These are phyloP conservation scores for Gossypioides kirkii DNA, from an alignment of 345 rosid species.

Conservation along the genomic window DNA sequence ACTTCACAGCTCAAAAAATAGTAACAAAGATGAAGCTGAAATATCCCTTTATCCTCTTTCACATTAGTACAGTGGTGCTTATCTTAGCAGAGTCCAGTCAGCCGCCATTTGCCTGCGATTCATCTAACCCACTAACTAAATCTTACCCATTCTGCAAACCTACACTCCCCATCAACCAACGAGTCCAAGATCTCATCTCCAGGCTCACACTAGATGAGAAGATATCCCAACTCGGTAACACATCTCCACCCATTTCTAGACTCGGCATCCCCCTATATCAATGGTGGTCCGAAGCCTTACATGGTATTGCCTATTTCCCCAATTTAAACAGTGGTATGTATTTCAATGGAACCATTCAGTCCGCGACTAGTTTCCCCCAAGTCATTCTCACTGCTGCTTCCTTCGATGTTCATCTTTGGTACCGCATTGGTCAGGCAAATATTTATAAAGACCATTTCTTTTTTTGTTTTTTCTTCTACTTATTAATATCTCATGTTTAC, in stretches of 20 bases:
- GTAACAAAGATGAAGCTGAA: neutral
- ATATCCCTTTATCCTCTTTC: neutral
- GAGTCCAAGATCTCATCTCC: constrained; percentile 68
- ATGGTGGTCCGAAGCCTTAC: constrained; percentile 97
- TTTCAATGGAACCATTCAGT: constrained; percentile 46
- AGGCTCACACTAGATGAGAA: constrained; percentile 77
- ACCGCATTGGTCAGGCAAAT: constrained; percentile 74
- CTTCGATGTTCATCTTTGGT: constrained; percentile 64
- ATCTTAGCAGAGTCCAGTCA: constrained; percentile 25
- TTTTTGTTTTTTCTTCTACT: neutral
- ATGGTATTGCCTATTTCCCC: constrained; percentile 47
- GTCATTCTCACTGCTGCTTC: constrained; percentile 83
- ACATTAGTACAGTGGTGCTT: neutral
- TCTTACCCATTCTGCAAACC: constrained; percentile 53
- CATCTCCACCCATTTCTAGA: constrained; percentile 63
- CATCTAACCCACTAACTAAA: constrained; percentile 40
- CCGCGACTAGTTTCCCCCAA: constrained; percentile 89
- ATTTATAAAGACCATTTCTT: neutral
- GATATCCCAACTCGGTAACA: constrained; percentile 66
- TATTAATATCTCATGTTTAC: neutral
- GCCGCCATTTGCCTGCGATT: constrained; percentile 60
- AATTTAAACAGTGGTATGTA: constrained; percentile 41
- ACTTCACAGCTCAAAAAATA: neutral
- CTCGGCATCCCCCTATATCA: constrained; percentile 73
- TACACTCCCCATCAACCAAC: constrained; percentile 41